Base-by-base conservation (phyloP, 2,329 filamentous ascomycete genomes). In the Bipolaris victoriae region DNA sequence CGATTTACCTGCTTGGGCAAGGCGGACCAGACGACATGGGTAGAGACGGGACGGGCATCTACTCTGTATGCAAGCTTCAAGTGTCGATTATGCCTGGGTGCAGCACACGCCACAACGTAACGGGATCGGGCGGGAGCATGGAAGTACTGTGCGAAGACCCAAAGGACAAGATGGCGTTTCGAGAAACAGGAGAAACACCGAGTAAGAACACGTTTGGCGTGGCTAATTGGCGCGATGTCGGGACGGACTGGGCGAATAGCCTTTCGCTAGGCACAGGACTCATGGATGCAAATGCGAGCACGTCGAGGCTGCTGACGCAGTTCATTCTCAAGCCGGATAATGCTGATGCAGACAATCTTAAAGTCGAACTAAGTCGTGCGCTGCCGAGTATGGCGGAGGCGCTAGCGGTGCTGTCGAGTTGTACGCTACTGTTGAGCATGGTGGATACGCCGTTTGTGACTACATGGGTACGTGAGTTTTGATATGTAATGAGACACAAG, bases 341-440 rank as follows among this genome's bases (percentile, higher is more conserved):
- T 15, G 20, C 58, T 1, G 58, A 64, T 33, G 46, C 61, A 5
- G 29, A 63, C 2, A 57, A 63, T n/a, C 16, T 64, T 0, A 45
- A 74, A 2, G 63, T 71, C 1, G 63, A 74, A 7, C 79, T 91
- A 0, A 78, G 82, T 33, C 73, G 79, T 0, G 68, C 75, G 0
- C 73, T 88, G 0, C 91, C 91, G 0, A 90, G 87, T 2, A 81
- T 90, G n/a, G 87, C 86, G 0, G 91, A 95, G 74, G 88, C 88
- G 0, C 72, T 95, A 0, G 89, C 90, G 0, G 89, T 91, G 0
- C 82, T 92, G 65, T 83, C 85, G 0, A 85, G 86, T 3, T 87
- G 84, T 35, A 91, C 89, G 0, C 73, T 92, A 0, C 81, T 92
- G 7, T 79, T 87, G 41, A 82, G 84, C 7, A 77, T 86, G 2